Conservation (phyloP, 768 basidiomycete species). For the Trametes gibbosa region DNA sequence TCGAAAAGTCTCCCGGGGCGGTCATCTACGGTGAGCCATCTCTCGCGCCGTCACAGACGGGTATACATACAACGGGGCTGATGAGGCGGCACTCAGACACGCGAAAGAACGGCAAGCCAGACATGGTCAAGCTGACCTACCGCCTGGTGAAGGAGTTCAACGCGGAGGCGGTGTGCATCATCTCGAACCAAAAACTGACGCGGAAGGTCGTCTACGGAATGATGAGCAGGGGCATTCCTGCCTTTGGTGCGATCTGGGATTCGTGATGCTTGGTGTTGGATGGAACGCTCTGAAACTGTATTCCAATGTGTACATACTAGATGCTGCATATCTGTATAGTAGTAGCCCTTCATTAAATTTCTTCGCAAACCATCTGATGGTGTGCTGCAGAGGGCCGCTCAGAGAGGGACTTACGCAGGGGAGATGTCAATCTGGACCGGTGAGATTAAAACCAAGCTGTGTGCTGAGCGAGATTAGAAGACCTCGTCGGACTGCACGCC, state of each 20-base stretch:
- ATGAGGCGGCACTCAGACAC: conserved; percentile 26
- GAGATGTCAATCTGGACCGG: no score
- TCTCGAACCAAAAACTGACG: conserved; percentile 58
- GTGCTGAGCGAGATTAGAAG: no score
- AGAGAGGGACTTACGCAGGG: no score
- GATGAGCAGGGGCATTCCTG: conserved; percentile 58
- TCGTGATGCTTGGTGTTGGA: conserved; percentile 32
- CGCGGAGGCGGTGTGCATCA: conserved; percentile 51
- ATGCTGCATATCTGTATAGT: not conserved
- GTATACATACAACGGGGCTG: not conserved
- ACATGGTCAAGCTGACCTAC: conserved; percentile 38
- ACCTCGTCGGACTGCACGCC: no score
- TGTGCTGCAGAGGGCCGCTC: no score
- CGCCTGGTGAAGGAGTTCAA: conserved; percentile 36
- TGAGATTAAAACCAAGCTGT: no score
- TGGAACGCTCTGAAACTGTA: not conserved
- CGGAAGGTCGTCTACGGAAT: conserved; percentile 58
- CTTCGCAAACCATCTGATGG: no score
- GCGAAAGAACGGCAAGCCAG: conserved; percentile 34
- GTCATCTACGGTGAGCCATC: conserved; percentile 50
- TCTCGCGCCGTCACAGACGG: not conserved
- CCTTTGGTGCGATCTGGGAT: conserved; percentile 62
- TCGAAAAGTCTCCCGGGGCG: conserved; percentile 52
- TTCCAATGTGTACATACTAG: not conserved
- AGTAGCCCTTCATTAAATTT: no score